Evolutionary conservation across 2,329 filamentous ascomycete species (phyloP).

Genomic region (Lithohypha guttulata): DNA sequence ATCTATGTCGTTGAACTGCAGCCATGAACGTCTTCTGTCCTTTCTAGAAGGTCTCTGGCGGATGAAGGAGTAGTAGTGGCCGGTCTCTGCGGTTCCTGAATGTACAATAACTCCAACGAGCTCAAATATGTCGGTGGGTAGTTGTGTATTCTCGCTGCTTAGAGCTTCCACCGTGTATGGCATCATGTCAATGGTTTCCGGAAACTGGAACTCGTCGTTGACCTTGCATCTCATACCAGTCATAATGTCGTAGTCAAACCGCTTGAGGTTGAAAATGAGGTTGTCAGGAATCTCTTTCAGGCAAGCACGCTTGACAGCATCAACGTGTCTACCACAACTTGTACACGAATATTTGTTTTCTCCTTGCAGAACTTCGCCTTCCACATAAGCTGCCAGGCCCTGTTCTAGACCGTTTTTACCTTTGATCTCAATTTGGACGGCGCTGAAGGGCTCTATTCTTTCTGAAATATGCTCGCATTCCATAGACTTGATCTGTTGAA

Average conservation of each 20-base stretch:
- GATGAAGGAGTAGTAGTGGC: slow-evolving; percentile 95
- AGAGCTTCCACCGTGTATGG: slow-evolving; percentile 83
- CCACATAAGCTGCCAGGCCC: slow-evolving; percentile 87
- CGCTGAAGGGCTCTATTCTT: slow-evolving; percentile 78
- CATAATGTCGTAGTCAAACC: slow-evolving; percentile 43
- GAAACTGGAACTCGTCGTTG: slow-evolving; percentile 89
- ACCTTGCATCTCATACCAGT: slow-evolving; percentile 80
- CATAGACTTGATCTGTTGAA: slow-evolving; percentile 91
- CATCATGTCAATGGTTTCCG: slow-evolving; percentile 69
- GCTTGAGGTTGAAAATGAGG: slow-evolving; percentile 81
- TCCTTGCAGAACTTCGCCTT: slow-evolving; percentile 92
- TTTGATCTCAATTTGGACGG: slow-evolving; percentile 92
- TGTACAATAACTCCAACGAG: slow-evolving; percentile 93
- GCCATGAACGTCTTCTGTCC: slow-evolving; percentile 50
- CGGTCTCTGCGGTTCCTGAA: slow-evolving; percentile 81
- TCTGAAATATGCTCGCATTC: slow-evolving; percentile 93
- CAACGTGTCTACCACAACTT: slow-evolving; percentile 74
- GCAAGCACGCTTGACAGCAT: slow-evolving; percentile 87
- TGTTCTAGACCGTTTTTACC: slow-evolving; percentile 75
- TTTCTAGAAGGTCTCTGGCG: slow-evolving; percentile 57
- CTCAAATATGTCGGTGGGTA: slow-evolving; percentile 69
- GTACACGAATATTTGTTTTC: slow-evolving; percentile 98
- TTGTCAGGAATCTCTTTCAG: slow-evolving; percentile 88
- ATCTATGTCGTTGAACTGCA: slow-evolving; percentile 88
- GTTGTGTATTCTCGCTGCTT: slow-evolving; percentile 47